phyloP scores from a whole-genome alignment of 1,139 yeast species.

The Yamadazyma membranifaciens region DNA sequence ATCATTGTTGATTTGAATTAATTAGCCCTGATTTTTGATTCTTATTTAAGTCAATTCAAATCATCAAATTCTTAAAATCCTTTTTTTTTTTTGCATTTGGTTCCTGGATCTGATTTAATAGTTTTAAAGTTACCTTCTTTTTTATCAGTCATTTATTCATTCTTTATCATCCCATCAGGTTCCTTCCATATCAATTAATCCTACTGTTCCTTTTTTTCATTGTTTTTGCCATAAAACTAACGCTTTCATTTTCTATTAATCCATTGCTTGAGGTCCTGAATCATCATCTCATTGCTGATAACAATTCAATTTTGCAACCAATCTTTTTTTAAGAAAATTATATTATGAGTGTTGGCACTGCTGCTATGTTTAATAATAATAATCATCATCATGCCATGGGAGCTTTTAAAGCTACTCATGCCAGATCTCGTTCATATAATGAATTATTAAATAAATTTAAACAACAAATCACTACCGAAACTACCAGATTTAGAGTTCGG shows the following conservation, averaged over 20 bases:
- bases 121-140: background rate
- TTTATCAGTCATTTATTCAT: too few relatives aligned
- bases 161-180: too few relatives aligned
- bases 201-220: background rate
- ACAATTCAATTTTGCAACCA: slow-evolving; percentile 1
- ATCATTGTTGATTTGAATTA: slow-evolving; percentile 11
- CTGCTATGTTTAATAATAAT: slow-evolving; percentile 31
- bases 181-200: background rate
- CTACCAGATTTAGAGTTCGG: slow-evolving; percentile 13
- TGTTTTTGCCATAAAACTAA: background rate
- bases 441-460: slow-evolving; percentile 30
- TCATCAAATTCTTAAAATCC: background rate
- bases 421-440: slow-evolving; percentile 30
- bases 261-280: background rate
- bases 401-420: slow-evolving; percentile 27
- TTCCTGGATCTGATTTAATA: too few relatives aligned
- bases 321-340: background rate
- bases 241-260: background rate
- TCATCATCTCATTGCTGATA: background rate
- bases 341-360: slow-evolving; percentile 22
- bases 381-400: slow-evolving; percentile 22
- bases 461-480: slow-evolving; percentile 17
- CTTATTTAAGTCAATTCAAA: slow-evolving; percentile 1
- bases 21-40: background rate
- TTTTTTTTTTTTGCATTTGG: background rate